Conservation (phyloP, 768 basidiomycete genomes). For the Amyloporia xantha region DNA sequence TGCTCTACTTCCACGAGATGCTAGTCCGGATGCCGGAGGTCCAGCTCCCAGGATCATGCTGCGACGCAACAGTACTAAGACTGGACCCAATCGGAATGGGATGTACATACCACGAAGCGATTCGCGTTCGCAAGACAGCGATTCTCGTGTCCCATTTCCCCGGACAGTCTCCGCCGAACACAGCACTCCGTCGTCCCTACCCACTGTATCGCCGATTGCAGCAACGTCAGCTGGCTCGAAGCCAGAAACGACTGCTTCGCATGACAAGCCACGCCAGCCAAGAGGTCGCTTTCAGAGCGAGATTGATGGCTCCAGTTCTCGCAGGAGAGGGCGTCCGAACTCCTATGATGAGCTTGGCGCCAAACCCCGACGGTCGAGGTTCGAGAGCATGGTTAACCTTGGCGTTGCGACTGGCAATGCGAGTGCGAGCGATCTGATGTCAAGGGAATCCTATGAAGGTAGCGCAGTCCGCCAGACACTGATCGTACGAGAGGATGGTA, state of each 20-base stretch:
- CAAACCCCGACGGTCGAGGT: constrained; percentile 50
- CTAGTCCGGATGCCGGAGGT: constrained; percentile 48
- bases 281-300: constrained; percentile 74
- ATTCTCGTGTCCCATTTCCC: constrained; percentile 59
- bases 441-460: constrained; percentile 58
- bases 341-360: constrained; percentile 64
- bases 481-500: constrained; percentile 76
- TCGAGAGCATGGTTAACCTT: constrained; percentile 68
- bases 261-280: constrained; percentile 34
- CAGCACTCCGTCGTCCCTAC: constrained; percentile 18
- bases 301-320: constrained; percentile 47
- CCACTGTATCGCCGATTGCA: constrained; percentile 13
- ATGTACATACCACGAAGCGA: constrained; percentile 37
- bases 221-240: constrained; percentile 15
- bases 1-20: constrained; percentile 35
- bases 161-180: constrained; percentile 50
- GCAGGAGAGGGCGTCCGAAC: constrained; percentile 51
- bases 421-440: constrained; percentile 60
- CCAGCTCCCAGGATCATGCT: constrained; percentile 40
- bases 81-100: constrained; percentile 37
- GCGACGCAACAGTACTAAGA: constrained; percentile 54
- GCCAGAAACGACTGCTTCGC: constrained; percentile 3
- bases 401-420: constrained; percentile 44
- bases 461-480: constrained; percentile 60
- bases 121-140: constrained; percentile 15